Base-by-base conservation (phyloP, 164 flowering plant species). In the Macadamia tetraphylla region DNA sequence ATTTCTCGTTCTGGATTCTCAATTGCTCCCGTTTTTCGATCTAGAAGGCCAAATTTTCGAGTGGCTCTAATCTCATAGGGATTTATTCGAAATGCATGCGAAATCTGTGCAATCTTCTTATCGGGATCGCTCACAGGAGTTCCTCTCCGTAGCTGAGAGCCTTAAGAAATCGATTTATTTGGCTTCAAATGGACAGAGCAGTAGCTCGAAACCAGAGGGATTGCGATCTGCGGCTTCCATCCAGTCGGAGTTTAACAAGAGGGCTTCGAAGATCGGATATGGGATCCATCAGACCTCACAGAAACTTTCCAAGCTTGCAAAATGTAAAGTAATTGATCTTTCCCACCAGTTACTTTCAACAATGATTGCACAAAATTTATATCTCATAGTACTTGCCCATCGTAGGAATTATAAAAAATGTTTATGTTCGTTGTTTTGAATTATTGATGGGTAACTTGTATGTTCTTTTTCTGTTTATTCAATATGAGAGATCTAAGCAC, bases 201-300 rank as follows among this genome's bases (percentile, higher is more conserved):
- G 75, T 66, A 71, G 61, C 35, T 59, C 81, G 11, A 79, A 66
- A 62, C 51, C 76, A 3, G 82, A 83, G 66, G 84, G 74, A 29
- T 74, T 73, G 44, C 76, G 90, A 61, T 84, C 94, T 30, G 80
- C 85, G 3, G 80, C 81, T 6, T 80, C 91, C n/a, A 77, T 84
- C 58, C 98, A 92, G 63, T 87, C 95, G 40, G 99, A 94, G 73
- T 92, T 94, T 71, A 90, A 86, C 67, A 81, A 81, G 60, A 81
- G 97, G 56, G 99, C 97, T 55, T 90, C 99, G 3, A 92, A 90
- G 78, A 94, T 94, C 67, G 97, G 97, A 60, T 80, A 70, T 57
- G 99, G 90, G 57, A 94, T 90, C 31, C 97, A 94, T 65, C 97
- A 90, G 82, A 90, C 99, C 0, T 94, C 97, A 29, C 92, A 90